Base-by-base conservation (phyloP, 2,329 filamentous ascomycete genomes). In the Oidium heveae region DNA sequence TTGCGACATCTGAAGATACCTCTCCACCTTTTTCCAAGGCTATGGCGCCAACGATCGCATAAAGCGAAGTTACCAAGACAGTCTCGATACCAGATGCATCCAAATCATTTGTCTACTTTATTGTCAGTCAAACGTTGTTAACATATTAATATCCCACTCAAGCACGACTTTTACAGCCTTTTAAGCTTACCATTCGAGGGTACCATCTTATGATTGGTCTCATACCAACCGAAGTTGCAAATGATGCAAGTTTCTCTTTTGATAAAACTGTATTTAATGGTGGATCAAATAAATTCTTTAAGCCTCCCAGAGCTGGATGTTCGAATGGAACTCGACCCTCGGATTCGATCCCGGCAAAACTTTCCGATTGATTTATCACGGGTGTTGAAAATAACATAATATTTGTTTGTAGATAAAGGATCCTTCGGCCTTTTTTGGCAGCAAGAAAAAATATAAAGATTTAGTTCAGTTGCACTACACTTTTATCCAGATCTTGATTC, bases 41-140 rank as follows among this genome's bases (percentile, higher is more conserved):
- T 54, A 98, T 68, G 12, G 91, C 91, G 22, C 91, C 91, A 47
- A 96, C 70, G 55, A 98, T 82, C 49, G 88, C 86, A 65, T 87
- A 86, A 55, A 98, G 63, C 3, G 86, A 78, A 58, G 86, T 80
- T 52, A 82, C 77, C 55, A 94, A 70, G 24, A 96, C 80, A 4
- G 80, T 72, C 28, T 85, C 76, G 32, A 83, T 68, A 60, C 91
- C 91, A 0, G 86, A 94, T 18, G 71, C 69, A 53, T 74, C 66
- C 54, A 94, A 72, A 61, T 87, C 80, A 57, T 80, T 71, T 22
- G 79, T 75, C 75, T 80, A 58, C 16, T 15, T 46, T 5, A 49
- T 39, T 33, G 57, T 67, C 54, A 64, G 61, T 46, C 33, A 28
- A 15, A 41, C 36, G 50, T 50, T 53, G 28, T 5, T 32, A 6